Base-by-base conservation (phyloP, 2,329 filamentous ascomycete genomes). In the Stromatinia cepivora region DNA sequence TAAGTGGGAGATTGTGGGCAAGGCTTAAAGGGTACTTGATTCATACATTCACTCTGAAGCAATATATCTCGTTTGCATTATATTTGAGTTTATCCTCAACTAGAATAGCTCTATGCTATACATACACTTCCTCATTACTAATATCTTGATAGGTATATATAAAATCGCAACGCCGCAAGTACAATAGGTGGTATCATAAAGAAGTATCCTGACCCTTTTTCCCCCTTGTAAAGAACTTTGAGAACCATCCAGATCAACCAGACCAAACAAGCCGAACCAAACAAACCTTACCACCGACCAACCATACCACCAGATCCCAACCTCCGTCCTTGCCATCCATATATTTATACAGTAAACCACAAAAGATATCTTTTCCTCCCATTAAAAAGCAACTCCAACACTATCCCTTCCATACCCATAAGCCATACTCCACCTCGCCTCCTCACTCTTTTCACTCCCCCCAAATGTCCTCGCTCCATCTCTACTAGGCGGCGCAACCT, bases 301-400 rank as follows among this genome's bases (percentile, higher is more conserved):
- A 34, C 50, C 34, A 10, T 11, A 34, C 45, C 39, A 8, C 36
- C 50, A 66, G 7, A 42, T 42, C 5, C 20, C 25, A 13, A 22
- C 36, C n/a, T 9, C 20, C 17, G 6, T 22, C 5, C 9, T 10
- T 45, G 20, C 28, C 52, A 46, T 10, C 53, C 22, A 22, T 25
- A 34, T 45, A 36, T 66, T 46, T 15, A 48, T 34, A 48, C 22
- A 48, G 34, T 54, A 2, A n/a, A n/a, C n/a, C 25, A 48, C 9
- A 9, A 11, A 45, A 52, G 4, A 20, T 22, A 58, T 20, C 45
- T n/a, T 28, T 11, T 25, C 10, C 9, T 25, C 34, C 4, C 34
- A 20, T 36, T 64, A 84, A 75, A 84, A 82, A 4, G 83, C 83
- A 71, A 85, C 80, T 10, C 83, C 83, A 28, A 85, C 83, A 70